These are phyloP conservation scores for Phaeotremella fagi DNA, from an alignment of 768 basidiomycete species.

Conservation along the genomic window DNA sequence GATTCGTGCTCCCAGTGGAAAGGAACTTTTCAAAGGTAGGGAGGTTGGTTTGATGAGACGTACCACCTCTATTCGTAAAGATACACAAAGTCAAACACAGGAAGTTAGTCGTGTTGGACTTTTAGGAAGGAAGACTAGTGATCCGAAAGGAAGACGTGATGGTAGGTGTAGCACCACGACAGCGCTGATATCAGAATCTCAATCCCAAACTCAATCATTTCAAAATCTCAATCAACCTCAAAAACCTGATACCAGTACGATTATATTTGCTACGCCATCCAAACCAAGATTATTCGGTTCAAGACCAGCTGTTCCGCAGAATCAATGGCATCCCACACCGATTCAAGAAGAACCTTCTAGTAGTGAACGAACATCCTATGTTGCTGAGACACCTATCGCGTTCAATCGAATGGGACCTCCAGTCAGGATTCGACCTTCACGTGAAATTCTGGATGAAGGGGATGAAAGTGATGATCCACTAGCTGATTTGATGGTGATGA, in stretches of 20 bases:
- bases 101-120: slow-evolving; percentile 12
- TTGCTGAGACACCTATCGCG: slow-evolving; percentile 26
- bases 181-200: background rate
- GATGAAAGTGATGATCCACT: slow-evolving; percentile 29
- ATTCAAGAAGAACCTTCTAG: slow-evolving; percentile 29
- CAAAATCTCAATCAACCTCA: slow-evolving; percentile 11
- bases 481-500: slow-evolving; percentile 38
- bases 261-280: slow-evolving; percentile 42
- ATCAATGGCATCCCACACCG: slow-evolving; percentile 19
- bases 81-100: slow-evolving; percentile 10
- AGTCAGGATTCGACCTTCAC: background rate
- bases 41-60: slow-evolving; percentile 41
- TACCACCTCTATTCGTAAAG: slow-evolving; percentile 22
- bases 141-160: slow-evolving; percentile 10
- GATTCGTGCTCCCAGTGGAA: slow-evolving; percentile 29
- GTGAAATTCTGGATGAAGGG: slow-evolving; percentile 4
- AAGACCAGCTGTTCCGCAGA: background rate
- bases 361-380: slow-evolving; percentile 8
- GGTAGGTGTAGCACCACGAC: background rate
- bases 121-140: slow-evolving; percentile 31
- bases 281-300: slow-evolving; percentile 24
- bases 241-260: slow-evolving; percentile 11
- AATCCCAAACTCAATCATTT: background rate
- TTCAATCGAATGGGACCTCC: background rate
- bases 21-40: slow-evolving; percentile 41